Evolutionary conservation across 2,329 filamentous ascomycete genomes (phyloP).

Genomic region (Thyridium curvatum): DNA sequence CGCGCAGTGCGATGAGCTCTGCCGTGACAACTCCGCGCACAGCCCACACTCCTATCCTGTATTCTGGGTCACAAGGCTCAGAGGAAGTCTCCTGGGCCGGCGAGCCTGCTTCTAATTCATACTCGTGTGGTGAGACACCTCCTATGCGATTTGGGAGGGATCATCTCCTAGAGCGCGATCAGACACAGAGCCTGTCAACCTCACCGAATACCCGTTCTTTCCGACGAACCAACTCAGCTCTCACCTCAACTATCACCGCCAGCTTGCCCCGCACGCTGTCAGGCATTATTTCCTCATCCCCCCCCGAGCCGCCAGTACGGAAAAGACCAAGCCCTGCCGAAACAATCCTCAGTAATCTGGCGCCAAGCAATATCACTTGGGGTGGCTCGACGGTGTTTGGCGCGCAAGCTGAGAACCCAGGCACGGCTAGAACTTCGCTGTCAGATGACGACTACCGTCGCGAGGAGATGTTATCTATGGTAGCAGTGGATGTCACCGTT

Average conservation of each 20-base stretch:
- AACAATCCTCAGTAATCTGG: slow-evolving; percentile 48
- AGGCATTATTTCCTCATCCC: slow-evolving; percentile 32
- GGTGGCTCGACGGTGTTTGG: slow-evolving; percentile 37
- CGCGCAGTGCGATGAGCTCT: slow-evolving; percentile 47
- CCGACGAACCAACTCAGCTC: slow-evolving; percentile 46
- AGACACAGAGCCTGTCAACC: slow-evolving; percentile 49
- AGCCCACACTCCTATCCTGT: slow-evolving; percentile 47
- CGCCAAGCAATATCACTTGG: slow-evolving; percentile 47
- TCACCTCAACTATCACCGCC: slow-evolving; percentile 49
- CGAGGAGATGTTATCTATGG: slow-evolving; percentile 38
- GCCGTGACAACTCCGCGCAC: slow-evolving; percentile 50
- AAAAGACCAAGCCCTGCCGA: slow-evolving; percentile 60
- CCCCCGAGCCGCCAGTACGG: slow-evolving; percentile 23
- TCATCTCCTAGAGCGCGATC: slow-evolving; percentile 29
- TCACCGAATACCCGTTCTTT: slow-evolving; percentile 51
- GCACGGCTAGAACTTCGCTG: slow-evolving; percentile 41
- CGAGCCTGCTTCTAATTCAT: slow-evolving; percentile 50
- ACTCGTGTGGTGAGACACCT: slow-evolving; percentile 57
- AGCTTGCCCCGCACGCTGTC: slow-evolving; percentile 43
- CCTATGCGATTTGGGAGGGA: slow-evolving; percentile 41
- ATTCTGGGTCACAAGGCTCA: slow-evolving; percentile 50
- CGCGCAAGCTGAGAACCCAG: slow-evolving; percentile 24
- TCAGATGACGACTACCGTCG: slow-evolving; percentile 46
- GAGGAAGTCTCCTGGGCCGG: slow-evolving; percentile 47
- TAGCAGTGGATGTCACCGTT: slow-evolving; percentile 46